A percentile compares a stretch with the other conserved stretches of the same genome.
phyloP scores from a whole-genome alignment of 164 flowering plant genomes.

The Piper betle region DNA sequence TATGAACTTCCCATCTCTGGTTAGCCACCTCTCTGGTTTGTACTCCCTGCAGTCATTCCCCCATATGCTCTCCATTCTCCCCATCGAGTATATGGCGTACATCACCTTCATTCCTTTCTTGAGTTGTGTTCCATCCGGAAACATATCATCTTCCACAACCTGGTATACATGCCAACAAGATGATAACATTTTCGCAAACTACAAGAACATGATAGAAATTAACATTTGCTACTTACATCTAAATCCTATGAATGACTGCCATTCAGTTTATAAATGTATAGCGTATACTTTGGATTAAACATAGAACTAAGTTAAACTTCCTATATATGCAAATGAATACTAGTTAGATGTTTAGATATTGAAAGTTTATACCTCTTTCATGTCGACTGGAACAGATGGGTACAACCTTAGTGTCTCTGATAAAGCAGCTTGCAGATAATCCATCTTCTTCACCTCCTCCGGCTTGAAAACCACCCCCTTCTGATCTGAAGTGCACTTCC shows the following conservation, averaged over 20 bases:
- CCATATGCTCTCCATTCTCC: constrained; percentile 77
- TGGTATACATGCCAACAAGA: constrained; percentile 3
- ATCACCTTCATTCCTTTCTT: constrained; percentile 82
- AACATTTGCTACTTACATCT: too few relatives aligned
- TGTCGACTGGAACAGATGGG: constrained; percentile 90
- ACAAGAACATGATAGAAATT: too few relatives aligned
- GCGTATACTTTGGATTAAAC: too few relatives aligned
- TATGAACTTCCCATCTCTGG: constrained; percentile 56
- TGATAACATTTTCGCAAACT: too few relatives aligned
- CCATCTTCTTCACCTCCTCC: constrained; percentile 90
- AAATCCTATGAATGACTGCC: too few relatives aligned
- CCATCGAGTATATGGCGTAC: constrained; percentile 87
- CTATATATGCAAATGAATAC: too few relatives aligned
- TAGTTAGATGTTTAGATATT: too few relatives aligned
- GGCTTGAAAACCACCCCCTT: constrained; percentile 33
- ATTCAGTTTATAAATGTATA: too few relatives aligned
- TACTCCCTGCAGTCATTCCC: constrained; percentile 68
- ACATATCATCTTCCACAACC: constrained; percentile 76
- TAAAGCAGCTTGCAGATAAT: constrained; percentile 80
- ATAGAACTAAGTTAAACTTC: too few relatives aligned
- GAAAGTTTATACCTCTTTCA: constrained; percentile 59
- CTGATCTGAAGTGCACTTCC: constrained; percentile 8
- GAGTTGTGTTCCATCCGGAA: constrained; percentile 75
- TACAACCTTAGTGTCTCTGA: constrained; percentile 82
- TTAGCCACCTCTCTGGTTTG: constrained; percentile 88